Evolutionary conservation across 2,329 filamentous ascomycete species (phyloP), one percentile per base, ranked within the genome.

Genomic region (Epichloe hybrida): DNA sequence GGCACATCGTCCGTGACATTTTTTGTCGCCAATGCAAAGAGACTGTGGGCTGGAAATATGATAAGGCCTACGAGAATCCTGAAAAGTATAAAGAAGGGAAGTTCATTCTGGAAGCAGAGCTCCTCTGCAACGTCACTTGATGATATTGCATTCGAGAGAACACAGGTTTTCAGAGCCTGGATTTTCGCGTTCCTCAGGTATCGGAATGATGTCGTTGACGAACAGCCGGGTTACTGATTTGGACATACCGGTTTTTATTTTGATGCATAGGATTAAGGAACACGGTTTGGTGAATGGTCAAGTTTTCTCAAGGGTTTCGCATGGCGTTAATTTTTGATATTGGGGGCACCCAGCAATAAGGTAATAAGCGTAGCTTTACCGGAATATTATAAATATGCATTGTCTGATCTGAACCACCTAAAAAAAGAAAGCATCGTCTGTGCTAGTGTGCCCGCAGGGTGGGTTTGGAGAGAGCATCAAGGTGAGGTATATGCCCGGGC

Each of bases 21-120:
- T 75, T 52, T 52, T 98, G 93, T 72, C 79, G 85, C 52, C 87
- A 95, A 68, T 98, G 93, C 77, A 86, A 85, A 64, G 86, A 90
- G 67, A 86, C 84, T 34, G 93, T 98, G 49, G 93, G 93, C 37
- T 98, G 93, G 93, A 97, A 95, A 68, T 98, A 98, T 66, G 93
- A 98, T 69, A 95, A 94, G 72, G 93, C 93, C 1, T 97, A 86
- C 66, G 93, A 98, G 72, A 69, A 74, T 36, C 83, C 77, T 56
- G 91, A 98, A 77, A 95, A 95, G 71, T 98, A 98, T 72, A 98
- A 98, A 74, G 93, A 98, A 75, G 90, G 89, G 51, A 98, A 97
- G 72, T 97, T 86, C 66, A 98, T 98, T 53, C 76, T 98, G 52
- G 91, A 97, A 73, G 87, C 86, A 35, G 90, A 95, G 72, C 70